Percentiles rank a stretch among this genome's conserved stretches.
phyloP scores from a whole-genome alignment of 177 flowering plant genomes.

The Tripterygium wilfordii region DNA sequence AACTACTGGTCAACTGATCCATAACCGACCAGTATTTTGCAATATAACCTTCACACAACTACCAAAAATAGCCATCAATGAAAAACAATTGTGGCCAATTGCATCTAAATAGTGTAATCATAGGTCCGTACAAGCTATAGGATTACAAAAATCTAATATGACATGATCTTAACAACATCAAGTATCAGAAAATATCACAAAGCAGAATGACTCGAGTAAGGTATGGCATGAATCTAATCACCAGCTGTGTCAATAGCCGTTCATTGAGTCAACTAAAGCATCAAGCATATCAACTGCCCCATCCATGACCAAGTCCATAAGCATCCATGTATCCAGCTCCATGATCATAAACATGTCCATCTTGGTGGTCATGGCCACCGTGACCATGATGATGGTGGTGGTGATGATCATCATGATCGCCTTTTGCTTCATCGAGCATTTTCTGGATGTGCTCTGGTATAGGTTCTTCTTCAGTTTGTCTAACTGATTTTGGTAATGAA shows the following conservation, averaged over 20 bases:
- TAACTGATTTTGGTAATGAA: conserved; percentile 58
- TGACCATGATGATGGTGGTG: conserved; percentile 34
- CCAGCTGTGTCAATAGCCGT: neutral
- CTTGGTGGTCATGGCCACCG: conserved; percentile 21
- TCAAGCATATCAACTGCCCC: conserved; percentile 37
- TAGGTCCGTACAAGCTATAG: no score
- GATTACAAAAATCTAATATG: no score
- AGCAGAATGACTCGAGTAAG: no score
- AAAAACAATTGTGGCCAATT: no score
- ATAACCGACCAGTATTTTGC: no score
- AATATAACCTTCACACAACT: no score
- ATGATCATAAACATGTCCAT: conserved; percentile 25
- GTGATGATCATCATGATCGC: conserved; percentile 14
- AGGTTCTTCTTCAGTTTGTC: conserved; percentile 51
- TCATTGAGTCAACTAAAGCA: neutral
- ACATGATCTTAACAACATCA: no score
- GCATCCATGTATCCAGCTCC: conserved; percentile 49
- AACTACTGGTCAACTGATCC: no score
- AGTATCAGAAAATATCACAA: no score
- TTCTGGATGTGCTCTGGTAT: conserved; percentile 60
- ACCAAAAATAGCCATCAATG: no score
- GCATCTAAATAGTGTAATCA: no score
- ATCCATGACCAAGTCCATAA: conserved; percentile 67
- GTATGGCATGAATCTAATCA: neutral
- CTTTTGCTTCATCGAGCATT: conserved; percentile 50